Evolutionary conservation across 2,329 filamentous ascomycete species (phyloP).

Genomic region (Blastomyces gilchristii): DNA sequence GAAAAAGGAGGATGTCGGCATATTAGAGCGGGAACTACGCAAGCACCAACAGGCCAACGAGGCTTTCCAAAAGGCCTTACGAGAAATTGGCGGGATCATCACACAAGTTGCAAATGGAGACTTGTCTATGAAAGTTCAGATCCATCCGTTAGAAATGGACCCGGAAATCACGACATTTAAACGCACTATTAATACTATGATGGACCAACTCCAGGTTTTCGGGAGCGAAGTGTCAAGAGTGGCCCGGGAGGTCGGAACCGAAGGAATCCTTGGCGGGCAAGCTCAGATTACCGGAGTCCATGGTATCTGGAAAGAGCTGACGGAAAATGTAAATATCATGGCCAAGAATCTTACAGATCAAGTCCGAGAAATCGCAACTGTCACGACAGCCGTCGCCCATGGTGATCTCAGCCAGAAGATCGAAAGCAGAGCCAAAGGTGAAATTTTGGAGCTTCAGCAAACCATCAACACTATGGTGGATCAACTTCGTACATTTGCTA

Average conservation of each 20-base stretch:
- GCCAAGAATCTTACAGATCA: conserved; percentile 72
- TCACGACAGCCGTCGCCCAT: conserved; percentile 73
- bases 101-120: conserved; percentile 93
- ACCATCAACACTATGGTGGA: conserved; percentile 88
- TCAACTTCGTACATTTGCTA: conserved; percentile 71
- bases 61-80: conserved; percentile 92
- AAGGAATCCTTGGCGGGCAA: conserved; percentile 87
- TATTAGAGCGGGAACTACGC: conserved; percentile 83
- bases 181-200: conserved; percentile 97
- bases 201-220: conserved; percentile 94
- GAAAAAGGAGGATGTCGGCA: conserved; percentile 76
- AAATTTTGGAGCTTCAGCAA: conserved; percentile 73
- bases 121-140: conserved; percentile 90
- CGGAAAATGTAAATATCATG: conserved; percentile 80
- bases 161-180: conserved; percentile 97
- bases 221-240: conserved; percentile 92
- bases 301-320: conserved; percentile 95
- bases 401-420: conserved; percentile 79
- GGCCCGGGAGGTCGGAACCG: conserved; percentile 89
- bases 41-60: conserved; percentile 98
- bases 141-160: conserved; percentile 94
- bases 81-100: conserved; percentile 95
- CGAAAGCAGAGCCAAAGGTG: conserved; percentile 66
- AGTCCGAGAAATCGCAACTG: conserved; percentile 75
- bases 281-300: conserved; percentile 88